Percentiles rank a stretch among this genome's conserved stretches.
phyloP scores from a whole-genome alignment of 78 protist genomes.

The Pigoraptor vietnamica region DNA sequence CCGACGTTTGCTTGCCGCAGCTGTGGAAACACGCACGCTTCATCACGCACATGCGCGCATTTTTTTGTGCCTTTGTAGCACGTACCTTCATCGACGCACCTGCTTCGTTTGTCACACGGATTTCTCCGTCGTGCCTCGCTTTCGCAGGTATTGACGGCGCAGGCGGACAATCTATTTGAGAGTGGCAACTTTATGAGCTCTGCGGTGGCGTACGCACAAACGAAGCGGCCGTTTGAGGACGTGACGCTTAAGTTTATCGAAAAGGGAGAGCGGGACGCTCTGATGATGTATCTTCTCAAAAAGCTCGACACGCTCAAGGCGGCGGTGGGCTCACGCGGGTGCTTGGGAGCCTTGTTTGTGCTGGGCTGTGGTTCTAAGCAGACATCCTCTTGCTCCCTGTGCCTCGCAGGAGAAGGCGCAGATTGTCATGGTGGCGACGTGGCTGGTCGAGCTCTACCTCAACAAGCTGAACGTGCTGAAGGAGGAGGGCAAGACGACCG shows the following conservation, averaged over 20 bases:
- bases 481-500: not conserved
- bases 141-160: conserved; percentile 46
- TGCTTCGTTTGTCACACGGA: too few relatives aligned
- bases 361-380: too few relatives aligned
- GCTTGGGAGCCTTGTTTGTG: not conserved
- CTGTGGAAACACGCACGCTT: too few relatives aligned
- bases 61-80: too few relatives aligned
- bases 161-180: conserved; percentile 61
- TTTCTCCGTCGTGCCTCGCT: too few relatives aligned
- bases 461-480: conserved; percentile 39
- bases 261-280: conserved; percentile 50
- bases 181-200: conserved; percentile 47
- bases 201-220: conserved; percentile 71
- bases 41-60: too few relatives aligned
- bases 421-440: conserved; percentile 68
- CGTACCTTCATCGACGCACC: too few relatives aligned
- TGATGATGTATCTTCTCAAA: conserved; percentile 35
- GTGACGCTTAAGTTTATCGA: conserved; percentile 67
- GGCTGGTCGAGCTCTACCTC: conserved; percentile 81
- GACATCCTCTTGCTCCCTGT: not conserved
- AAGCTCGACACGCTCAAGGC: conserved; percentile 28
- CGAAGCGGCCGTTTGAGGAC: conserved; percentile 70
- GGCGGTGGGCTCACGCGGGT: not conserved
- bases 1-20: not conserved
- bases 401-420: conserved; percentile 63